These are phyloP conservation scores for Sporothrix euskadiensis DNA, from an alignment of 2,329 filamentous ascomycete species.

Conservation along the genomic window DNA sequence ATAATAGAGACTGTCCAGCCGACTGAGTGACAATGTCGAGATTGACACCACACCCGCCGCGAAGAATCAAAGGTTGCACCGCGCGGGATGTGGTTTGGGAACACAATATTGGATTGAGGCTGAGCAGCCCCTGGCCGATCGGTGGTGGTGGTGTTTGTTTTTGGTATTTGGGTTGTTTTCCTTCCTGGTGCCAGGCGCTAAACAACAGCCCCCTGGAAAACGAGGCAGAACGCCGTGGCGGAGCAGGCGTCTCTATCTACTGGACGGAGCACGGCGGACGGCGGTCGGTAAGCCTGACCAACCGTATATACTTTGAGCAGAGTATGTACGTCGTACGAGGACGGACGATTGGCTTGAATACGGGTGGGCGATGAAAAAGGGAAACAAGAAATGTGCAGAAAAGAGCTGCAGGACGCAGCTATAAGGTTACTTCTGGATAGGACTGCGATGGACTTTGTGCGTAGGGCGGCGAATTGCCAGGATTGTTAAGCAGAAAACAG, in stretches of 20 bases:
- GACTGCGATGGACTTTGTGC: not conserved
- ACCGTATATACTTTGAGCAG: not conserved
- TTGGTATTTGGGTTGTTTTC: too few relatives aligned
- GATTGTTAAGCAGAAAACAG: not conserved
- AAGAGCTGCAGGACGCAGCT: not conserved
- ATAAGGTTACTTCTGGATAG: not conserved
- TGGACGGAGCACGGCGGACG: not conserved
- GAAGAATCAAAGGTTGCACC: slow-evolving; percentile 10
- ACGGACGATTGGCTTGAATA: not conserved
- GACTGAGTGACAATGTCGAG: not conserved
- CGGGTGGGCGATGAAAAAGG: not conserved
- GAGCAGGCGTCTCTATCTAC: not conserved
- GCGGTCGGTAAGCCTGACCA: slow-evolving; percentile 4
- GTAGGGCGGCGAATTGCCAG: not conserved
- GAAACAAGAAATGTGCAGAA: not conserved
- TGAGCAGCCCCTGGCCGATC: slow-evolving; percentile 5
- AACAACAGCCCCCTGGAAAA: slow-evolving; percentile 17
- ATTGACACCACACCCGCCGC: not conserved
- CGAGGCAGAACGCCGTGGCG: slow-evolving; percentile 28
- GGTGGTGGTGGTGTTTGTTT: not conserved
- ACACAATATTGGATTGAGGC: slow-evolving; percentile 13
- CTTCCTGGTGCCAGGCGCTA: not conserved
- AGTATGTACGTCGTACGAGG: not conserved
- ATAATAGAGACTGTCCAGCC: not conserved
- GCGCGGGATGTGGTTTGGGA: not conserved